Evolutionary conservation across 345 rosid species (phyloP), one percentile per base, ranked within the genome.

Genomic region (Gossypium arboreum): DNA sequence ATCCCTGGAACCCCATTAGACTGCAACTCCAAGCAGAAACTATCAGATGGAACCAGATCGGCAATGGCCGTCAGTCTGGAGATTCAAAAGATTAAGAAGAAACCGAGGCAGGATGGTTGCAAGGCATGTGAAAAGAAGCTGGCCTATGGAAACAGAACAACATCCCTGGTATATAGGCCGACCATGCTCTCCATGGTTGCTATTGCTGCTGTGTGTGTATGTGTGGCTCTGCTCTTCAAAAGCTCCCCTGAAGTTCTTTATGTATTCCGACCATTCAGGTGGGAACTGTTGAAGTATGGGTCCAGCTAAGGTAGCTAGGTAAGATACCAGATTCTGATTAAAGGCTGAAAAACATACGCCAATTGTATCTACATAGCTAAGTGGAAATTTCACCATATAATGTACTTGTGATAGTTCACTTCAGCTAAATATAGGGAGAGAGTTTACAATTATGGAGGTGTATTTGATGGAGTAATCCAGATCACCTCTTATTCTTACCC

Each of bases 191-290:
- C 89, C 12, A 78, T 90, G 87, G 89, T 88, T 76, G 88, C 84
- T 61, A 83, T 90, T 57, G 92, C 92, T 17, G 87, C 91, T 3
- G 89, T 90, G 7, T 88, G 91, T 45, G 91, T 90, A 6, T 88
- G 91, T 12, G 91, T 85, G 50, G 92, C 92, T 0, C 85, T 90
- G 75, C 79, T 88, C 72, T 90, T 90, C 85, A 90, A 87, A 80
- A 87, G 91, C 76, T 84, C 81, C 8, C 92, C 95, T 0, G 86
- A 88, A 72, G 91, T 90, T 1, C 74, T 75, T 43, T 79, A 80
- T 10, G 77, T 80, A 11, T 80, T 86, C 78, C 77, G 72, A 44
- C 95, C 95, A 7, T 90, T 90, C 88, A 83, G 88, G 86, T 90
- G 95, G 92, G 91, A 90, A 60, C 20, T 64, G 64, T 77, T 90